Conservation (phyloP, 2,329 filamentous ascomycete genomes). For the Colletotrichum sp. region DNA sequence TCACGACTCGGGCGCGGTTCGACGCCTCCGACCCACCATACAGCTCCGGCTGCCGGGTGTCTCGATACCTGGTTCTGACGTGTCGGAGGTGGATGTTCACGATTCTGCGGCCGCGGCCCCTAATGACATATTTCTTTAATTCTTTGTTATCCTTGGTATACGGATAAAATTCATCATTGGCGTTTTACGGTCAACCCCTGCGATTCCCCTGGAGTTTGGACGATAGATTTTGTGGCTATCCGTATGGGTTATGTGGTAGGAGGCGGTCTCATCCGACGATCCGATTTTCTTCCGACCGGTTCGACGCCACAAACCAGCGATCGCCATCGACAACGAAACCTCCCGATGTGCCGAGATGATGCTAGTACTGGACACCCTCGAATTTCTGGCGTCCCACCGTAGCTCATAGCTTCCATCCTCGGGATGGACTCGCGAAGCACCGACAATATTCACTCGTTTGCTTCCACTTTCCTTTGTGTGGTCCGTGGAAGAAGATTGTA, state of each 20-base stretch:
- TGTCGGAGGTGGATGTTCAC: not conserved
- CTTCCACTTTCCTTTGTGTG: not conserved
- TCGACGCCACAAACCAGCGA: not conserved
- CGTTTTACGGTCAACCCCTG: conserved; percentile 12
- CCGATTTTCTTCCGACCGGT: not conserved
- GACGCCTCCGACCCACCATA: not conserved
- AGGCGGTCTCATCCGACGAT: not conserved
- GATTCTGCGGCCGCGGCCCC: not conserved
- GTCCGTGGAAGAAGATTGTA: not conserved
- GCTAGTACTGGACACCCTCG: not conserved
- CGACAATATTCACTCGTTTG: not conserved
- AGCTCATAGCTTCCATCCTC: not conserved
- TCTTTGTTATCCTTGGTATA: conserved; percentile 23
- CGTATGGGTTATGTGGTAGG: not conserved
- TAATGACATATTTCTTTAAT: conserved; percentile 27
- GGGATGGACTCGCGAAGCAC: not conserved
- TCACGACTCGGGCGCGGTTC: conserved; percentile 17
- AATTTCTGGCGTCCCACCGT: no score
- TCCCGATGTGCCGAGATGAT: not conserved
- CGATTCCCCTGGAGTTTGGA: conserved; percentile 19
- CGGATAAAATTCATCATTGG: conserved; percentile 24
- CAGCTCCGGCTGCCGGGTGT: not conserved
- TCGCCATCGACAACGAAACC: not conserved
- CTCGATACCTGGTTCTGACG: not conserved
- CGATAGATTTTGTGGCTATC: conserved; percentile 19